Evolutionary conservation across 805 yeast species (phyloP).

Genomic region (Phaffomyces thermotolerans): DNA sequence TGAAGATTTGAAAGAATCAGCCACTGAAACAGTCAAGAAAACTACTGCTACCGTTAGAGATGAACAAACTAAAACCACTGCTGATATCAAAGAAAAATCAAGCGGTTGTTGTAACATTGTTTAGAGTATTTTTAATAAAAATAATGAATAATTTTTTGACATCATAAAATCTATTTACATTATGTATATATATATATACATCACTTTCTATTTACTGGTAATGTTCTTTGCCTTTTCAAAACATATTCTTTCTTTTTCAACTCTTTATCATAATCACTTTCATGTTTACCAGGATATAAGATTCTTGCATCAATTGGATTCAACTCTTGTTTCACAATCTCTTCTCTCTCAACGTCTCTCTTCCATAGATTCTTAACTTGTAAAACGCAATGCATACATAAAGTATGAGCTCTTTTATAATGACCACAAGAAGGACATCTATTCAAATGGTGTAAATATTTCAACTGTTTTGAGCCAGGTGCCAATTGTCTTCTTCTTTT

Average conservation of each 20-base stretch:
- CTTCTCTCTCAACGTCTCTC: slow-evolving; percentile 6
- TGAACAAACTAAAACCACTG: slow-evolving; percentile 2
- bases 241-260: slow-evolving; percentile 50
- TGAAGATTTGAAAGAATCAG: no score
- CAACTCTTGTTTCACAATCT: slow-evolving; percentile 26
- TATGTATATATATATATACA: neutral
- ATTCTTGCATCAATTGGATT: slow-evolving; percentile 57
- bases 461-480: slow-evolving; percentile 74
- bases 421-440: slow-evolving; percentile 96
- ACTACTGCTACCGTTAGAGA: no score
- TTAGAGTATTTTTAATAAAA: slow-evolving; percentile 13
- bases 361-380: slow-evolving; percentile 77
- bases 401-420: slow-evolving; percentile 79
- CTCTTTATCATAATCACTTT: slow-evolving; percentile 36
- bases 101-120: slow-evolving; percentile 27
- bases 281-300: slow-evolving; percentile 67
- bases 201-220: slow-evolving; percentile 39
- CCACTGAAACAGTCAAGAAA: no score
- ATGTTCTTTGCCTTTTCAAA: slow-evolving; percentile 44
- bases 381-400: slow-evolving; percentile 88
- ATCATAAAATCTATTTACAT: neutral
- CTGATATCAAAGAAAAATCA: slow-evolving; percentile 16
- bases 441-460: slow-evolving; percentile 67
- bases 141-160: no score
- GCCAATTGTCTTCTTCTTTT: slow-evolving; percentile 79